phyloP scores from a whole-genome alignment of 331 rosid species.

The Arachis monticola region DNA sequence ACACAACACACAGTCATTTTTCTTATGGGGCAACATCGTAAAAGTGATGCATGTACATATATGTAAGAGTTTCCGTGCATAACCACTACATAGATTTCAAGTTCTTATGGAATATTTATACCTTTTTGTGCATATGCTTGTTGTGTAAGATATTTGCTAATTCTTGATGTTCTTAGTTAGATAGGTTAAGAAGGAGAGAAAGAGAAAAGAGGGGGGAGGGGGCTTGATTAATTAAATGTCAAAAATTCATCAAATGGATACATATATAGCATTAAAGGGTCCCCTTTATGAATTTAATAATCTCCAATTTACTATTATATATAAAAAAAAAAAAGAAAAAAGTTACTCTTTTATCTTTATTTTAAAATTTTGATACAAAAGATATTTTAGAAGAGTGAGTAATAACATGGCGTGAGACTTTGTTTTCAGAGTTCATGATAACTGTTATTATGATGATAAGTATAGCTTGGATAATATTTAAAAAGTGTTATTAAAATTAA shows the following conservation, averaged over 20 bases:
- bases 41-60: conserved; percentile 6
- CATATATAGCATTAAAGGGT: conserved; percentile 44
- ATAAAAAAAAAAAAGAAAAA: not conserved
- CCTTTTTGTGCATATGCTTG: conserved; percentile 64
- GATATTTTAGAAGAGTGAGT: too few species aligned
- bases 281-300: conserved; percentile 51
- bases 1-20: conserved; percentile 53
- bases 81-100: conserved; percentile 48
- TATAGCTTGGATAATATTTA: too few species aligned
- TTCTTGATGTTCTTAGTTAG: conserved; percentile 56
- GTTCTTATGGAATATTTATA: conserved; percentile 60
- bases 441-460: too few species aligned
- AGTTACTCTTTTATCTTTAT: too few species aligned
- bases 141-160: conserved; percentile 48
- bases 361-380: too few species aligned
- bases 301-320: conserved; percentile 48
- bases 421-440: too few species aligned
- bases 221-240: conserved; percentile 33
- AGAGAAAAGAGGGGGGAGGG: conserved; percentile 34
- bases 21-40: conserved; percentile 51
- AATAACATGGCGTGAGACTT: conserved; percentile 49
- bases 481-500: too few species aligned
- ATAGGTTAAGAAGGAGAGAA: not conserved
- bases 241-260: conserved; percentile 54
- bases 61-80: conserved; percentile 44